These are phyloP conservation scores for Zygoascus meyerae DNA, from an alignment of 1,139 yeast species.

Conservation along the genomic window DNA sequence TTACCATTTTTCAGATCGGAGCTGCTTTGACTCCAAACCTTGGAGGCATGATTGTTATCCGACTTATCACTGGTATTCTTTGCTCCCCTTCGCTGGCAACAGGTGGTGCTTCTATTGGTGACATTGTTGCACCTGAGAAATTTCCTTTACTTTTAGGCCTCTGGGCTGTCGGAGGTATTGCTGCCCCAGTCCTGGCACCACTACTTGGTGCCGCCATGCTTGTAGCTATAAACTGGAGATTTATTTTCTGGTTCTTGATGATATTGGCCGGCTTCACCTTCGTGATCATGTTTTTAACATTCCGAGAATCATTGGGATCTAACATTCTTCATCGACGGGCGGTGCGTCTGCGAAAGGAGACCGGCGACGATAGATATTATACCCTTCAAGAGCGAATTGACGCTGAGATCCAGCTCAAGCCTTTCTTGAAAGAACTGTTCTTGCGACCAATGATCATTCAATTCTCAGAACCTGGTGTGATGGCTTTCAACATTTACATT, in stretches of 20 bases:
- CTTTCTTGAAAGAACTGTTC: conserved; percentile 38
- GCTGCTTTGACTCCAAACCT: conserved; percentile 46
- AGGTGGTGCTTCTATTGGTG: conserved; percentile 83
- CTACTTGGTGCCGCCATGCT: conserved; percentile 56
- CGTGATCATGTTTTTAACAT: conserved; percentile 34
- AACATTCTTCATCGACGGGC: conserved; percentile 47
- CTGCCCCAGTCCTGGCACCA: conserved; percentile 65
- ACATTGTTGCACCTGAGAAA: conserved; percentile 32
- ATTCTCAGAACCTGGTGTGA: conserved; percentile 33
- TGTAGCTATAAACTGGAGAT: conserved; percentile 34
- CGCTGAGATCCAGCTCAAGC: background rate
- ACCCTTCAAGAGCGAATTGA: conserved; percentile 22
- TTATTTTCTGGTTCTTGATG: conserved; percentile 44
- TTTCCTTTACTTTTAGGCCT: conserved; percentile 33
- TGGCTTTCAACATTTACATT: conserved; percentile 41
- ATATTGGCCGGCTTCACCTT: conserved; percentile 39
- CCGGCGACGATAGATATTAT: conserved; percentile 43
- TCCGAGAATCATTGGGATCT: conserved; percentile 49
- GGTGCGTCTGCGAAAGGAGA: conserved; percentile 39
- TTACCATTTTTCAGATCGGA: conserved; percentile 52
- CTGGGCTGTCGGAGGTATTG: conserved; percentile 51
- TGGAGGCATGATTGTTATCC: conserved; percentile 46
- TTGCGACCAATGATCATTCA: conserved; percentile 41
- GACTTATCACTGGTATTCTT: conserved; percentile 74
- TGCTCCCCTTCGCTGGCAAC: conserved; percentile 83